Base-by-base conservation (phyloP, 1,284 basidiomycete species). In the Cryptococcus hybrid region DNA sequence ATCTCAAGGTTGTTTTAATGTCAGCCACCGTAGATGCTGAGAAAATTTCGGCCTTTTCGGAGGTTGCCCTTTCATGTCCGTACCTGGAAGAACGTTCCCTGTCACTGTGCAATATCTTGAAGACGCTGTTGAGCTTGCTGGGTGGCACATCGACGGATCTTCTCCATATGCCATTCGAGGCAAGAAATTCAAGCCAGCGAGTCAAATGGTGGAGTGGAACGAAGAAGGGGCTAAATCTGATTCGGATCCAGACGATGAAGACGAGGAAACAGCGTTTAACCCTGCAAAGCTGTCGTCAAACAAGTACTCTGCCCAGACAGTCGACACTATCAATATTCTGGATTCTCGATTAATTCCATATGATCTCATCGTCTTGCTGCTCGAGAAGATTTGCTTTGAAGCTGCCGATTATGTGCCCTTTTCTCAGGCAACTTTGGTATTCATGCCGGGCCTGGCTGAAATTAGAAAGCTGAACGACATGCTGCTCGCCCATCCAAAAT, bases 71-170 rank as follows among this genome's bases (percentile, higher is more conserved):
- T 86, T 87, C 34, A 81, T 97, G 47, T 85, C 86, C 62, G 90
- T 99, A 13, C 95, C 95, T 7, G 96, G 96, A 2, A 85, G 96
- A n/a, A 98, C 94, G 0, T 99, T 92, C 80, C 95, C 96, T 7
- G 96, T 99, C 9, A 86, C 91, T 50, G 83, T 90, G 15, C 83
- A 85, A 50, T 99, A 86, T 70, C 81, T 99, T 7, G 96, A 99
- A 76, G 96, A 99, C 76, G 93, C 91, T 0, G 83, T 99, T 34
- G 89, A 99, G 76, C 81, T 85, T 57, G 86, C 88, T 9, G 81
- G 84, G n/a, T 99, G 94, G 88, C 82, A 84, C 18, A 85, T 99
- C 59, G 81, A 84, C n/a, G 87, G 90, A 66, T 84, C 82, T 51
- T 97, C 94, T 0, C 88, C 86, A 1, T 98, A 94, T 75, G 92